Evolutionary conservation across 1,139 yeast genomes (phyloP), one percentile per base, ranked within the genome.

Genomic region (Protomyces pachydermus): DNA sequence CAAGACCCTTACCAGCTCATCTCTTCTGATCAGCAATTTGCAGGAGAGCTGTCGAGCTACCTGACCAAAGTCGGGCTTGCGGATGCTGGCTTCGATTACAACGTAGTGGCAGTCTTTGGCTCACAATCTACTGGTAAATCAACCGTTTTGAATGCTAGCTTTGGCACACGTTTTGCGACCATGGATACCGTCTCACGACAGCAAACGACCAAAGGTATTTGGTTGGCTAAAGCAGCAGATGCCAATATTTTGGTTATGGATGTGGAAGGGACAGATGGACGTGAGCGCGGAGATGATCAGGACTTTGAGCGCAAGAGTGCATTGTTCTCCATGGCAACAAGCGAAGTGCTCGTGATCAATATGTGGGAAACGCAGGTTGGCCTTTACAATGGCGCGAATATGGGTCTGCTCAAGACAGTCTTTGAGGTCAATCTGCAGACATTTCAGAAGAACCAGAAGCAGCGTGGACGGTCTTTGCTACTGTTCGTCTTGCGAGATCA

Each of bases 281-380:
- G 97, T 68, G 98, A 93, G 76, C 82, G 98, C 66, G 98, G 98
- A 16, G 98, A 93, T 71, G 98, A 93, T 74, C 98, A 93, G 70
- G 98, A 93, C 74, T 93, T 93, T 75, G 98, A 93, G 75, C 82
- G 98, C 66, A 93, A 93, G 72, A 91, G 97, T 1, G 98, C 98
- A 0, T 78, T 95, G 60, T 93, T 93, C 79, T 98, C 98, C 0
- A 78, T 93, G 67, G 84, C 98, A 6, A 91, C 97, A 0, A 85
- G 95, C 18, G 98, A 93, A 73, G 85, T 91, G 2, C 80, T 93
- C 71, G 91, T 93, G 67, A 87, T 93, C 63, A 93, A 93, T 75
- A 84, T 93, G 74, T 93, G 98, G 98, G 98, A 93, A 74, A 88
- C 90, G 70, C 98, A 93, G 74, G 91, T 93, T 64, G 98, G 98